Percentiles rank a stretch among this genome's conserved stretches.
Conservation (phyloP, 257 asterid genomes). For the Thymus mandschuricus region DNA sequence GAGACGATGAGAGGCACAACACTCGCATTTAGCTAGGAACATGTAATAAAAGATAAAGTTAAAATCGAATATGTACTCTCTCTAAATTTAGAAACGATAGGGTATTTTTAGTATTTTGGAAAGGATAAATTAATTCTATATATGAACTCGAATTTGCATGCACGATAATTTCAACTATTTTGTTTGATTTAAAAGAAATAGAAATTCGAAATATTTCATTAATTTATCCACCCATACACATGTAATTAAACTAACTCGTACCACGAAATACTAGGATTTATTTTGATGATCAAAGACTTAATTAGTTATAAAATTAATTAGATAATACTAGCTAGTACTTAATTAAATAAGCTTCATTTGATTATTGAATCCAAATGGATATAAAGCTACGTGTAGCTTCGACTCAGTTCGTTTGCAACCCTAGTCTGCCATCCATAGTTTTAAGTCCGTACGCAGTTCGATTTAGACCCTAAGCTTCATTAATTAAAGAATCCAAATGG, state of each 20-base stretch:
- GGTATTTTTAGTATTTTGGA: not conserved
- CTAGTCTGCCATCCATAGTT: slow-evolving; percentile 2
- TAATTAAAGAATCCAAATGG: too few species aligned
- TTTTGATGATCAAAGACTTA: too few species aligned
- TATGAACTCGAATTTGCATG: not conserved
- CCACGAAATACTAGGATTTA: too few species aligned
- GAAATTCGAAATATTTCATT: not conserved
- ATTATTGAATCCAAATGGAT: too few species aligned
- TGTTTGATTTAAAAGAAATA: not conserved
- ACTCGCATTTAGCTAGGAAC: too few species aligned
- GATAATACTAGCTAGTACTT: too few species aligned
- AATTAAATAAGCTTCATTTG: not conserved
- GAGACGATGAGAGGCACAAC: too few species aligned
- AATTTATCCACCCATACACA: not conserved
- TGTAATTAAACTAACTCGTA: not conserved
- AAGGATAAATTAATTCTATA: not conserved
- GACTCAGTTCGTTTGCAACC: not conserved
- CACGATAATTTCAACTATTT: not conserved
- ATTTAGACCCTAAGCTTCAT: slow-evolving; percentile 19
- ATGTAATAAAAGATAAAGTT: not conserved
- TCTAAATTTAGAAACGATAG: slow-evolving; percentile 2
- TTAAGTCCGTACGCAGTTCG: slow-evolving; percentile 15
- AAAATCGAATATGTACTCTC: not conserved
- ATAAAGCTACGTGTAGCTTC: not conserved
- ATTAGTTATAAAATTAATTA: too few species aligned